Evolutionary conservation across 331 rosid species (phyloP), one percentile per base, ranked within the genome.

Genomic region (Quercus phellos): DNA sequence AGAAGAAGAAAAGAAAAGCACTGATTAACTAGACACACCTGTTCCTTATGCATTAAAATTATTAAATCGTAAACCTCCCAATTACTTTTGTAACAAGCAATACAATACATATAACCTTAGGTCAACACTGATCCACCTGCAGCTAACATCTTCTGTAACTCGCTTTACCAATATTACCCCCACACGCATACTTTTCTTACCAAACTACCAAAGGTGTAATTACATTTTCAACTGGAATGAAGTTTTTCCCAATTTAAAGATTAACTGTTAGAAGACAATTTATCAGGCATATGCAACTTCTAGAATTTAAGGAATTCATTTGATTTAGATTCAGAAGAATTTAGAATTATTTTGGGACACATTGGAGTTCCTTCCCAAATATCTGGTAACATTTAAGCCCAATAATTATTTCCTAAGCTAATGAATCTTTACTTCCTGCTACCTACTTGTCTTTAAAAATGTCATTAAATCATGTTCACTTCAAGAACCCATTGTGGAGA

Each of bases 11-110:
- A 71, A n/a, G 56, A 8, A 74, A 43, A 73, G n/a, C 55, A 18
- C 55, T 46, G 38, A 34, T n/a, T 21, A 32, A 72, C 46, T 29
- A 34, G 58, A 75, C 50, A 79, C 72, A 55, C 43, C 46, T 63
- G 30, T 12, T 51, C 22, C 67, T 18, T 29, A 18, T 12, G 73
- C 71, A 56, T 32, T 35, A 79, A 38, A 72, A 42, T 51, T n/a
- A 19, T 35, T 32, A 72, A 30, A 26, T 66, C 83, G 64, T 72
- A 71, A 16, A 81, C 29, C 56, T 51, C 34, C 63, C 81, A 60
- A 60, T 12, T 26, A 60, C 29, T 26, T 60, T 26, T 59, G 32
- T 26, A 60, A 60, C 8, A 60, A 60, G 5, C 68, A 24, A 27
- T 18, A 61, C 29, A 27, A 26, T 27, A 26, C 17, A 27, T 26